phyloP scores from a whole-genome alignment of 495 filamentous ascomycete genomes.

The Astrothelium macrocarpum region DNA sequence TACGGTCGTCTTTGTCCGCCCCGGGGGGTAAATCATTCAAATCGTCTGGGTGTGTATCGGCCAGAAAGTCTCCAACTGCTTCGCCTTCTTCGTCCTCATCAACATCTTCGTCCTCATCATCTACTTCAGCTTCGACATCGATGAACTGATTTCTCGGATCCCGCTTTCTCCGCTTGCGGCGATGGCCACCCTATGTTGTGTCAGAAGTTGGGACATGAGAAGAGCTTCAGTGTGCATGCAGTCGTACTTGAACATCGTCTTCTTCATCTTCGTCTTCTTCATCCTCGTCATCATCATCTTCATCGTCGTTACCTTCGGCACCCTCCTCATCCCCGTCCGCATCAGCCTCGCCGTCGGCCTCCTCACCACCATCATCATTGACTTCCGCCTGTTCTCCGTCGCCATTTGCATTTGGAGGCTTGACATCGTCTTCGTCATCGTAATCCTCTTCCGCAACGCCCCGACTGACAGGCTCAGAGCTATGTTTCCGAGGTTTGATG shows the following conservation, averaged over 20 bases:
- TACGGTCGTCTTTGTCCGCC: slow-evolving; percentile 75
- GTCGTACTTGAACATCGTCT: slow-evolving; percentile 25
- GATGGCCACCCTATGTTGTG: slow-evolving; percentile 51
- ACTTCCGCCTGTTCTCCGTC: slow-evolving; percentile 7
- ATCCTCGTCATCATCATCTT: slow-evolving; percentile 16
- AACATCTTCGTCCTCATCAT: slow-evolving; percentile 82
- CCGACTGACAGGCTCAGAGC: background rate
- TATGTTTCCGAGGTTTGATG: background rate
- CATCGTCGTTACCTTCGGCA: slow-evolving; percentile 19
- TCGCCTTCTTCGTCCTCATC: slow-evolving; percentile 84
- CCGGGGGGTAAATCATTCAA: slow-evolving; percentile 69
- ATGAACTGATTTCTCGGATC: slow-evolving; percentile 71
- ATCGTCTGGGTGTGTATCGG: slow-evolving; percentile 84
- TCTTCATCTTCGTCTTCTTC: slow-evolving; percentile 21
- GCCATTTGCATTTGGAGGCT: background rate
- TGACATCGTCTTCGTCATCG: slow-evolving; percentile 18
- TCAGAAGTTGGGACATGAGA: background rate
- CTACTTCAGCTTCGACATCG: slow-evolving; percentile 94
- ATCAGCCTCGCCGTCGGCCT: slow-evolving; percentile 40
- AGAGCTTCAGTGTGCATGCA: slow-evolving; percentile 11
- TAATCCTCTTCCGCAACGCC: slow-evolving; percentile 15
- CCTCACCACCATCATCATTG: slow-evolving; percentile 19
- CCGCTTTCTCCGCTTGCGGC: slow-evolving; percentile 60
- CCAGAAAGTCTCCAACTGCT: slow-evolving; percentile 72
- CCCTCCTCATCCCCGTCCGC: slow-evolving; percentile 41